Conservation (phyloP, 2,329 filamentous ascomycete species). For the Penicillium sp. region DNA sequence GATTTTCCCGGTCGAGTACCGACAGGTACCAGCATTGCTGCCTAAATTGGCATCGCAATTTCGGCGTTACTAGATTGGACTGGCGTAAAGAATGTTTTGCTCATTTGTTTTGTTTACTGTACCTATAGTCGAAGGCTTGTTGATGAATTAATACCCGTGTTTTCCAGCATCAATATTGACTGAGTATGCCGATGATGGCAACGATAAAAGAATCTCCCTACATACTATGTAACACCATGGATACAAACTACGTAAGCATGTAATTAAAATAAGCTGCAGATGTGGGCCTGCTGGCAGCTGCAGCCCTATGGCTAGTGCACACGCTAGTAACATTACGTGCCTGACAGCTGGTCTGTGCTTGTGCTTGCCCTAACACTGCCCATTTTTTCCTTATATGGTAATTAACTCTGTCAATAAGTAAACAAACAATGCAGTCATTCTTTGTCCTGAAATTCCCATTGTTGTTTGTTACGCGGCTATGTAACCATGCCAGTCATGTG, state of each 20-base stretch:
- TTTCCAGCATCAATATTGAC: background rate
- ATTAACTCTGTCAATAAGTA: background rate
- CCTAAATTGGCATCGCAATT: background rate
- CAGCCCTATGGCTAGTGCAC: background rate
- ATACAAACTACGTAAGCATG: too few relatives aligned
- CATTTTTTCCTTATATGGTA: background rate
- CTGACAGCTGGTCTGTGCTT: background rate
- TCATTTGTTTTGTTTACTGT: background rate
- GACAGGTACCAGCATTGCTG: background rate
- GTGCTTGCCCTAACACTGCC: background rate
- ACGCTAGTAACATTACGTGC: background rate
- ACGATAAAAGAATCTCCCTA: background rate
- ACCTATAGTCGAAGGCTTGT: background rate
- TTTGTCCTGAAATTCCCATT: background rate
- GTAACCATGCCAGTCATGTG: background rate
- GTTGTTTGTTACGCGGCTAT: background rate
- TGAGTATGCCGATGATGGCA: background rate
- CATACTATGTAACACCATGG: background rate
- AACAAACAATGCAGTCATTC: background rate
- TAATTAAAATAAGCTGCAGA: background rate
- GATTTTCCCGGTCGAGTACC: background rate
- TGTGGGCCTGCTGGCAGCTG: background rate
- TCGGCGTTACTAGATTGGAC: conserved; percentile 6
- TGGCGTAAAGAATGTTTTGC: background rate
- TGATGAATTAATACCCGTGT: background rate